Conservation (phyloP, 257 asterid genomes). For the Salvia hispanica region DNA sequence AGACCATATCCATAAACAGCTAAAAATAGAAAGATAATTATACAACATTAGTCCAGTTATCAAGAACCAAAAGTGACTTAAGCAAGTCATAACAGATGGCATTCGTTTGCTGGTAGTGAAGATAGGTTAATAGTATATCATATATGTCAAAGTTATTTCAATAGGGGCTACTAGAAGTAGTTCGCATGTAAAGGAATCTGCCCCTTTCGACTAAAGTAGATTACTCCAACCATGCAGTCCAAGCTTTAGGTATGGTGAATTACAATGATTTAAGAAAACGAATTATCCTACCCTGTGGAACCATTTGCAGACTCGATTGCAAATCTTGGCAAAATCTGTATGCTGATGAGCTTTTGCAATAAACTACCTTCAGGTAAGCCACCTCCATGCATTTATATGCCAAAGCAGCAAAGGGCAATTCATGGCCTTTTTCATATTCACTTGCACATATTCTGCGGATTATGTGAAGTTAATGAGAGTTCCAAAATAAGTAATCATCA, state of each 20-base stretch:
- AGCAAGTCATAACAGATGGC: background rate
- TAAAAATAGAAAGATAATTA: background rate
- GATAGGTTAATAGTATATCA: background rate
- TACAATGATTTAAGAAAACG: background rate
- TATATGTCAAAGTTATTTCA: background rate
- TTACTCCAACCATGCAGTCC: background rate
- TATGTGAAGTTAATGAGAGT: constrained; percentile 32
- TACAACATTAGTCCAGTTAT: background rate
- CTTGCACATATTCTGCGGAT: constrained; percentile 74
- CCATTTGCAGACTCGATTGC: constrained; percentile 69
- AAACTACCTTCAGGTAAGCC: constrained; percentile 75
- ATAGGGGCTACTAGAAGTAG: background rate
- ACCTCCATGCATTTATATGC: constrained; percentile 92
- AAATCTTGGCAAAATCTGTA: constrained; percentile 56
- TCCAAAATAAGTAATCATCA: constrained; percentile 26
- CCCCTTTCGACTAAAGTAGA: background rate
- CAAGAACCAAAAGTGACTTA: constrained; percentile 1
- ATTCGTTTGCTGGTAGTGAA: constrained; percentile 13
- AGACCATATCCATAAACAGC: constrained; percentile 10
- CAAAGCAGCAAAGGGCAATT: constrained; percentile 83
- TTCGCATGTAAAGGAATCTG: background rate
- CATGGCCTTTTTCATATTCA: constrained; percentile 67
- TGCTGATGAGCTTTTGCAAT: constrained; percentile 62
- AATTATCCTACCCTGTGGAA: constrained; percentile 61
- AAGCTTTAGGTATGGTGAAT: background rate